phyloP scores from a whole-genome alignment of 192 early-diverging fungal genomes.

The Jimgerdemannia flammicorona region DNA sequence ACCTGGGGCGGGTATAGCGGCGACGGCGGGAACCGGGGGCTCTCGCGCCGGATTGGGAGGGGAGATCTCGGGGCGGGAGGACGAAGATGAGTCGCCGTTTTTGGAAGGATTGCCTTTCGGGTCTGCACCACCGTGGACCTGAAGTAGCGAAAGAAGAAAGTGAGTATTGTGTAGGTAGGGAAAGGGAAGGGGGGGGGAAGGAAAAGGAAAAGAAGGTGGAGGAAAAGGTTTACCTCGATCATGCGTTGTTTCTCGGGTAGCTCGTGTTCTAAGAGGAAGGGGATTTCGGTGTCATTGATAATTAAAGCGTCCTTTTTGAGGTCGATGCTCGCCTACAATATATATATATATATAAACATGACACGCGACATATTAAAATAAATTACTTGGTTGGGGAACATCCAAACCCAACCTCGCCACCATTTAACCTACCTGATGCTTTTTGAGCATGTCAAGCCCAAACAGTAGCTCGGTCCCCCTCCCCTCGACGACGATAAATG shows the following conservation, averaged over 20 bases:
- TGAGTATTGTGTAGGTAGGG: neutral
- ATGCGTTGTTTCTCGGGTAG: slow-evolving; percentile 64
- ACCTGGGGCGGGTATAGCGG: neutral
- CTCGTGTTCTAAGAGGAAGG: slow-evolving; percentile 90
- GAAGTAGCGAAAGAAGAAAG: no score
- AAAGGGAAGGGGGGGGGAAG: neutral
- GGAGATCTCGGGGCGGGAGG: slow-evolving; percentile 1
- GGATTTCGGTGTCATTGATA: slow-evolving; percentile 76
- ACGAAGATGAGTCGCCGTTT: neutral
- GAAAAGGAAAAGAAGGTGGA: neutral
- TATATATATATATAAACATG: neutral
- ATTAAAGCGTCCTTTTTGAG: slow-evolving; percentile 75
- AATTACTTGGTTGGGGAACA: neutral
- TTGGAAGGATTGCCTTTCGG: neutral
- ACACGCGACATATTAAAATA: neutral
- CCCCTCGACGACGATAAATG: slow-evolving; percentile 93
- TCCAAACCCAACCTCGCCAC: neutral
- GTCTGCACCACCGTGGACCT: neutral
- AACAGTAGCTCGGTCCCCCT: slow-evolving; percentile 88
- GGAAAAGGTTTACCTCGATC: slow-evolving; percentile 21
- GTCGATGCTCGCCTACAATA: slow-evolving; percentile 78
- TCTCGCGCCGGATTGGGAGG: slow-evolving; percentile 9
- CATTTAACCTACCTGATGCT: slow-evolving; percentile 59
- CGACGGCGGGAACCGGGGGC: neutral
- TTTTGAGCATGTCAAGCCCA: slow-evolving; percentile 94